Evolutionary conservation across 768 basidiomycete species (phyloP), one percentile per base, ranked within the genome.

Genomic region (Rossbeevera mucosa): DNA sequence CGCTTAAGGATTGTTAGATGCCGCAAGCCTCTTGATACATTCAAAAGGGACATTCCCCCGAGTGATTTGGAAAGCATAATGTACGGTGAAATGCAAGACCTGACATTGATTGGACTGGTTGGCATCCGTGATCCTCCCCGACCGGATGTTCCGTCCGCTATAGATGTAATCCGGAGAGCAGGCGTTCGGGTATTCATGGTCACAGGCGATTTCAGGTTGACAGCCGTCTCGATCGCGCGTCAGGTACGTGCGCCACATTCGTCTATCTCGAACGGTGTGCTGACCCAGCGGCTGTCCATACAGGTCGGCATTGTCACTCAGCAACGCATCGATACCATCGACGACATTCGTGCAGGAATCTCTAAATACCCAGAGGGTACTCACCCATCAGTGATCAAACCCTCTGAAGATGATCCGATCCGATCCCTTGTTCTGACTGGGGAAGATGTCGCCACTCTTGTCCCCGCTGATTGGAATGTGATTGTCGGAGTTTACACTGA

Each of bases 101-200:
- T 81, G 57, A 75, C 69, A 1, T 70, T 82, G 56, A 63, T 80
- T 5, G 81, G 80, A 21, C 69, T 83, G 2, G 71, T 77, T 5
- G 80, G 80, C 21, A 76, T 83, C 48, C 73, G 74, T 54, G 81
- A 83, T 50, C 81, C 81, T 4, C 80, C 81, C 9, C 72, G 81
- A 22, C 65, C 72, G 11, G 76, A 81, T 48, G 75, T 76, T n/a
- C 70, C 72, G 2, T 66, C 64, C 0, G 74, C 81, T 7, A 77
- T 83, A 2, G 55, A 68, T 3, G 67, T 75, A 44, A 78, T 77
- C 58, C 66, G 76, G 21, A 63, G 67, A 47, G 81, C 81, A 0
- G 80, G 81, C 20, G 74, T 80, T 44, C 72, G 75, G 21, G 75
- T 81, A 16, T 75, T 78, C 53, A 81, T 82, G 79, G 71, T 82